These are phyloP conservation scores for Mycena galericulata DNA, from an alignment of 768 basidiomycete genomes.

Conservation along the genomic window DNA sequence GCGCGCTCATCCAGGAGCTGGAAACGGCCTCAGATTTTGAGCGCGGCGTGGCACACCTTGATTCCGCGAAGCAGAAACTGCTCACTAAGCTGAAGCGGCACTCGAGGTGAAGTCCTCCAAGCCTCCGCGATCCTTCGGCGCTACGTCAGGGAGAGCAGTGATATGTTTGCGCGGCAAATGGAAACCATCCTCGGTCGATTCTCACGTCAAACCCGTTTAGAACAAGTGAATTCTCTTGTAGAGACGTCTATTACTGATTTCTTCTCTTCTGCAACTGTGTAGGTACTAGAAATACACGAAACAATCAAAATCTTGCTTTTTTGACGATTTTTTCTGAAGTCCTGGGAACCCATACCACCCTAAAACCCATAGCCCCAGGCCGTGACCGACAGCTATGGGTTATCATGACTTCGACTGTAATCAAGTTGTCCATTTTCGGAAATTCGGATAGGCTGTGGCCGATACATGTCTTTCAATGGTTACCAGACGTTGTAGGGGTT, in stretches of 20 bases:
- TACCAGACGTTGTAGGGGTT: no score
- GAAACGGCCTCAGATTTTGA: background rate
- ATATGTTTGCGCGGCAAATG: background rate
- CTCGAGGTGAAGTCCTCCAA: background rate
- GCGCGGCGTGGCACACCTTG: background rate
- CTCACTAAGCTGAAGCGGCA: background rate
- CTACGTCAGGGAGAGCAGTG: background rate
- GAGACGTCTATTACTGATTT: background rate
- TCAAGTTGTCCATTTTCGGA: no score
- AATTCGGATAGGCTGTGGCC: no score
- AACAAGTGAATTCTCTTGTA: background rate
- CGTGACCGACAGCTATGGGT: background rate
- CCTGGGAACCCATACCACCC: conserved; percentile 1
- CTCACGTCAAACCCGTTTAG: background rate
- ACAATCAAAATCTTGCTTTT: background rate
- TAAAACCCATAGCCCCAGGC: background rate
- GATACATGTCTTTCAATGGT: no score
- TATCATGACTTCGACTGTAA: background rate
- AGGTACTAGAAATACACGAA: background rate
- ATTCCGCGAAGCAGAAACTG: background rate
- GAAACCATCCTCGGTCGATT: background rate
- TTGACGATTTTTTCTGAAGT: background rate
- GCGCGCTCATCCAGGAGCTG: no score
- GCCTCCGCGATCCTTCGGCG: background rate
- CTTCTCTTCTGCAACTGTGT: background rate